phyloP scores from a whole-genome alignment of 352 stramenopile genomes.

The Blastocystis sp. region DNA sequence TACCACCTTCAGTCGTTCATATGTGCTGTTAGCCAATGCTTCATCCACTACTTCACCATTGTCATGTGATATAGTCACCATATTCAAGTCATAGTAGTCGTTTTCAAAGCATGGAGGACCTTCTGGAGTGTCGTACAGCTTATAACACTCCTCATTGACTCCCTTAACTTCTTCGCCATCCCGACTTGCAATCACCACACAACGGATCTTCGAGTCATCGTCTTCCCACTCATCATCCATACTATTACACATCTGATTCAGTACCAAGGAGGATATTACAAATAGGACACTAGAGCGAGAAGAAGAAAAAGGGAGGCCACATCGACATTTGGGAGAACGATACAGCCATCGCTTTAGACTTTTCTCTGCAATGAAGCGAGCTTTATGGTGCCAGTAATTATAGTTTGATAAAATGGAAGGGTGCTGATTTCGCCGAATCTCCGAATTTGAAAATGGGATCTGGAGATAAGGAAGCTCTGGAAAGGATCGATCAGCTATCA shows the following conservation, averaged over 20 bases:
- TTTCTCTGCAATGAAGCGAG: not conserved
- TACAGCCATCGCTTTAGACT: constrained; percentile 34
- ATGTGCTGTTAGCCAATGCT: not conserved
- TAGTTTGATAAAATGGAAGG: constrained; percentile 22
- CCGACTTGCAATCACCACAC: not conserved
- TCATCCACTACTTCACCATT: constrained; percentile 18
- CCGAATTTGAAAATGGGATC: constrained; percentile 11
- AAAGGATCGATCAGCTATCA: constrained; percentile 1
- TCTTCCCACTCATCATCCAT: constrained; percentile 26
- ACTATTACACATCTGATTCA: constrained; percentile 19
- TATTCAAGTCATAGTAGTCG: constrained; percentile 53
- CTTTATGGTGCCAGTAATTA: constrained; percentile 59
- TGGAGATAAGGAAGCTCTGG: constrained; percentile 52
- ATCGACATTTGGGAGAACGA: constrained; percentile 5
- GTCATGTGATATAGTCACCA: not conserved
- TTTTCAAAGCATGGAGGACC: not conserved
- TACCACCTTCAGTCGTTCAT: constrained; percentile 53
- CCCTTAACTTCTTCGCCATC: not conserved
- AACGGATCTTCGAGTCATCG: not conserved
- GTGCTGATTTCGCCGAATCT: not conserved
- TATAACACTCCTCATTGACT: constrained; percentile 50
- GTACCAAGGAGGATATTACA: not conserved
- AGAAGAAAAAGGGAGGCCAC: not conserved
- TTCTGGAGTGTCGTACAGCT: not conserved
- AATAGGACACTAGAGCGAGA: not conserved